Percentiles rank a stretch among this genome's conserved stretches.
phyloP scores from a whole-genome alignment of 441 rosid genomes.

The Pelargonium myrrhifolium region DNA sequence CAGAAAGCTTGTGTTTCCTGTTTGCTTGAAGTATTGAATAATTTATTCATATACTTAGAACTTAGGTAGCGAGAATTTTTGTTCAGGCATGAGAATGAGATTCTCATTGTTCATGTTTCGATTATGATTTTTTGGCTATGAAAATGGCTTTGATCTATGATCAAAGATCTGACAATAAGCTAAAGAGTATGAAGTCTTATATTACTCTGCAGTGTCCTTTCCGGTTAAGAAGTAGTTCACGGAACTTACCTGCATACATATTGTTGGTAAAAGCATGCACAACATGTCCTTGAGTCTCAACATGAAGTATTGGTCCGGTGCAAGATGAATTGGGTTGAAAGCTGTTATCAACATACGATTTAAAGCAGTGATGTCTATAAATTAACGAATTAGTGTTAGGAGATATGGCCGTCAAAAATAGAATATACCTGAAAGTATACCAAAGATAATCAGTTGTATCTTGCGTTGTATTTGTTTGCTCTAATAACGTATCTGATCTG shows the following conservation, averaged over 20 bases:
- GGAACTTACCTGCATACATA: constrained; percentile 31
- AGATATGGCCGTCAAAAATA: neutral
- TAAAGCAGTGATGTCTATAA: neutral
- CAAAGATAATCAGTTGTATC: constrained; percentile 61
- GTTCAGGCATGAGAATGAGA: too few species aligned
- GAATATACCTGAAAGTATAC: constrained; percentile 48
- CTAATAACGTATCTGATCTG: constrained; percentile 32
- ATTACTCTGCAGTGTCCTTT: neutral
- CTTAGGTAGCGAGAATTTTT: too few species aligned
- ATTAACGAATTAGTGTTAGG: neutral
- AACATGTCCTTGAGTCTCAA: constrained; percentile 50
- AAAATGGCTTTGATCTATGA: neutral
- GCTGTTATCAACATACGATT: constrained; percentile 24
- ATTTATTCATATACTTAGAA: too few species aligned
- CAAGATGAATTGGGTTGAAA: constrained; percentile 40
- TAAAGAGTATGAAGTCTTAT: neutral
- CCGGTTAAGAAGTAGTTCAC: neutral
- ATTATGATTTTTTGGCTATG: too few species aligned
- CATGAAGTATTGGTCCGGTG: constrained; percentile 35
- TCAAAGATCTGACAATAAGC: neutral
- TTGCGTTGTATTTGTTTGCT: constrained; percentile 55
- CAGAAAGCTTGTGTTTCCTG: neutral
- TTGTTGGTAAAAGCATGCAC: constrained; percentile 44
- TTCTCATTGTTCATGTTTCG: too few species aligned
- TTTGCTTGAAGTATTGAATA: too few species aligned